Evolutionary conservation across 2,329 filamentous ascomycete species (phyloP), one percentile per base, ranked within the genome.

Genomic region (Penicillium sp.): DNA sequence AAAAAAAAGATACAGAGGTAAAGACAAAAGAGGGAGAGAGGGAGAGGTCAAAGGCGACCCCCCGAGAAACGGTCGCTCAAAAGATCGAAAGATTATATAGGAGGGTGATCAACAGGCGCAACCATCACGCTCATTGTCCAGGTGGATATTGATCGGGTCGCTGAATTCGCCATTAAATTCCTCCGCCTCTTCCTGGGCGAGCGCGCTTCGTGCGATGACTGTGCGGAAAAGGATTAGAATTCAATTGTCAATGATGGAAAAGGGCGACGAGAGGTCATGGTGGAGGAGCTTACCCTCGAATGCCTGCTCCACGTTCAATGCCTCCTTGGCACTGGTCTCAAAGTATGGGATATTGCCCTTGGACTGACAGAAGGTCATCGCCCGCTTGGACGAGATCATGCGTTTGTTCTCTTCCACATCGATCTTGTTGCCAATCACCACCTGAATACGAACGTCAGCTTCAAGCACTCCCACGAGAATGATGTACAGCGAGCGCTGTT

Each of bases 311-410:
- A 98, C 93, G 66, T 98, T 98, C 73, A 96, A 86, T 51, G 91
- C 93, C 72, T 98, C 93, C 77, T 98, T 98, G 52, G 93, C 93
- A 72, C 90, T 96, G 13, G 93, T 98, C 81, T 98, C 93, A 65
- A 98, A 98, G 73, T 98, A 98, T 13, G 93, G 93, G 57, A 98
- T 96, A 51, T 89, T 89, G 41, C 91, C 91, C 74, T 97, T 96
- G 48, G 89, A 94, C 71, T 96, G 90, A 72, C 93, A 98, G 70
- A 96, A 98, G 11, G 91, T 90, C 82, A 91, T 90, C 50, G 93
- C 93, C 55, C 93, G 82, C 80, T 97, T 97, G 64, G 86, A 90
- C 28, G 89, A 95, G 62, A 98, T 94, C 77, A 93, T 89, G 69
- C 93, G 82, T 79, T 96, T 96, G 78, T 86, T 95, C 74, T 97